phyloP scores from a whole-genome alignment of 768 basidiomycete species.

The Auricularia sp. region DNA sequence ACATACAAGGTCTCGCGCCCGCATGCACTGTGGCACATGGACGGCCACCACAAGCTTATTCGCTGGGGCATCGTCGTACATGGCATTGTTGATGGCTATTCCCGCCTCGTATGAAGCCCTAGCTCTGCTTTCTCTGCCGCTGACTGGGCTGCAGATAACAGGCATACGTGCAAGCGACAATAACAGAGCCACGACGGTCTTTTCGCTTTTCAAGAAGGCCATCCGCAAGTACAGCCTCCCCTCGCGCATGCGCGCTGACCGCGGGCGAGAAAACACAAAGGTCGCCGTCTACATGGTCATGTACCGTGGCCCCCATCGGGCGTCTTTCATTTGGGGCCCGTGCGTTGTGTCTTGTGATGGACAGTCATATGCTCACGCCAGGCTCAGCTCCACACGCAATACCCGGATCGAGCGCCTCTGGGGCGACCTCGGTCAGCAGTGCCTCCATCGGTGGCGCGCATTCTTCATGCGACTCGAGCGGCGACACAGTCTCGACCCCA shows the following conservation, averaged over 20 bases:
- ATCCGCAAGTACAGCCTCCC: conserved; percentile 14
- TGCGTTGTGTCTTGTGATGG: conserved; percentile 6
- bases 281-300: conserved; percentile 29
- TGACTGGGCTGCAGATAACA: conserved; percentile 9
- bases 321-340: conserved; percentile 21
- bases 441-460: conserved; percentile 29
- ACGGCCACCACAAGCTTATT: conserved; percentile 1
- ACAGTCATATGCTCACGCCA: neutral
- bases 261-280: conserved; percentile 26
- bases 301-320: conserved; percentile 19
- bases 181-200: conserved; percentile 18
- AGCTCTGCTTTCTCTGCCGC: conserved; percentile 5
- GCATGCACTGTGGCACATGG: conserved; percentile 7
- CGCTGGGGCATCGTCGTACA: conserved; percentile 14
- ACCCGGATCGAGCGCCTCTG: conserved; percentile 35
- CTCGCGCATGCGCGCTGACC: conserved; percentile 23
- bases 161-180: conserved; percentile 16
- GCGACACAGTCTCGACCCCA: conserved; percentile 23
- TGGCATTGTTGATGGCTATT: conserved; percentile 13
- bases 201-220: conserved; percentile 14
- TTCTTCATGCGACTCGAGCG: conserved; percentile 31
- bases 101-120: neutral
- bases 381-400: conserved; percentile 27
- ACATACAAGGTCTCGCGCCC: conserved; percentile 9
- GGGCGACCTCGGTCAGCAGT: conserved; percentile 32